Conservation (phyloP, 2,329 filamentous ascomycete species). For the Pseudocercospora musae region DNA sequence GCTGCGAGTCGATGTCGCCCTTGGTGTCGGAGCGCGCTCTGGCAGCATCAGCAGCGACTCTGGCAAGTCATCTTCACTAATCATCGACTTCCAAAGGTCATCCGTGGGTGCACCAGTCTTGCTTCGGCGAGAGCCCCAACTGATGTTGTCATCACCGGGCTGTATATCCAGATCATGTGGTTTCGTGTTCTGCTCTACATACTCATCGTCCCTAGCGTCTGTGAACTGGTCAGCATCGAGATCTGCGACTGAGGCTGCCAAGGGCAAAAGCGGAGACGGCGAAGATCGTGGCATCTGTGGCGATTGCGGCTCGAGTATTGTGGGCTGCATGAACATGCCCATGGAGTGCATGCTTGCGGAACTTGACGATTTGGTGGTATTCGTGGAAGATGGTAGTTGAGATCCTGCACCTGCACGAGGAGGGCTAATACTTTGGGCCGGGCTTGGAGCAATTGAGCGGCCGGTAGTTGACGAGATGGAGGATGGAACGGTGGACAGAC, state of each 20-base stretch:
- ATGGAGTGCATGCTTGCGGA: background rate
- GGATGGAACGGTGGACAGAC: constrained; percentile 22
- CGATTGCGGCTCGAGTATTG: background rate
- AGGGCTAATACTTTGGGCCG: background rate
- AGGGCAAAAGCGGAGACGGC: background rate
- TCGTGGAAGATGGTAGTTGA: background rate
- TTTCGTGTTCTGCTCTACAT: constrained; percentile 6
- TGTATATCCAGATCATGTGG: constrained; percentile 31
- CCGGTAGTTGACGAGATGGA: background rate
- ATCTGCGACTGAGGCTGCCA: background rate
- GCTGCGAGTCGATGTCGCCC: constrained; percentile 16
- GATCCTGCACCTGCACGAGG: background rate
- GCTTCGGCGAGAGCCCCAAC: constrained; percentile 35
- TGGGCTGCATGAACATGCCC: constrained; percentile 8
- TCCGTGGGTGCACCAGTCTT: constrained; percentile 24
- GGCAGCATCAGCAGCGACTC: constrained; percentile 26
- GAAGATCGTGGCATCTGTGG: background rate
- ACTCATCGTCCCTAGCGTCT: constrained; percentile 41
- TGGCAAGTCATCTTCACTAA: constrained; percentile 31
- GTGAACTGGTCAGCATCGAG: constrained; percentile 42
- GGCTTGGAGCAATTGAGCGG: background rate
- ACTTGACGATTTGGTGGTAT: constrained; percentile 3
- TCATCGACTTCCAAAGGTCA: constrained; percentile 35
- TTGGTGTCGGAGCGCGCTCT: constrained; percentile 15
- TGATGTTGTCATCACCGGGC: constrained; percentile 38